Conservation (phyloP, 495 filamentous ascomycete species). For the Talaromyces trachyspermus region DNA sequence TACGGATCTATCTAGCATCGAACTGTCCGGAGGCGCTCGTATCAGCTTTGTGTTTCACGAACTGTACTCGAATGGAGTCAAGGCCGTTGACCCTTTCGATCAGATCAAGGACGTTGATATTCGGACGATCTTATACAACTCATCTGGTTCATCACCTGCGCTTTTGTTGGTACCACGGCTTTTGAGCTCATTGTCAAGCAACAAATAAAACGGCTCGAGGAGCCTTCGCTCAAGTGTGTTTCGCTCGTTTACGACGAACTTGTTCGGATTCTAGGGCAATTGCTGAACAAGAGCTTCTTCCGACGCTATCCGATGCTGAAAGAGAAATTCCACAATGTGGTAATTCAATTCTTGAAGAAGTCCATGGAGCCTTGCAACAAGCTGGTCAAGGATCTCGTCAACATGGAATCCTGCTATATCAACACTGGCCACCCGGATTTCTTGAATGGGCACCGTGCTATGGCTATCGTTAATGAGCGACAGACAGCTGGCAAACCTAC, state of each 20-base stretch:
- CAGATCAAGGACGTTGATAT: slow-evolving; percentile 97
- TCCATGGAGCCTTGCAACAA: slow-evolving; percentile 96
- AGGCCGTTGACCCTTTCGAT: slow-evolving; percentile 97
- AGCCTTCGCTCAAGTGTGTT: slow-evolving; percentile 94
- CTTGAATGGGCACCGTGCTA: slow-evolving; percentile 90
- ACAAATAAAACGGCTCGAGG: slow-evolving; percentile 93
- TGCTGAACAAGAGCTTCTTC: slow-evolving; percentile 84
- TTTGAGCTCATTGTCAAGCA: slow-evolving; percentile 99
- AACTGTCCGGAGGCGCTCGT: slow-evolving; percentile 92
- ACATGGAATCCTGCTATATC: slow-evolving; percentile 95
- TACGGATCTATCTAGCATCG: slow-evolving; percentile 85
- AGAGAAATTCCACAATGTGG: slow-evolving; percentile 95
- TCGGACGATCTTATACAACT: slow-evolving; percentile 94
- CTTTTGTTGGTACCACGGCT: slow-evolving; percentile 97
- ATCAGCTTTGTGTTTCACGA: slow-evolving; percentile 99
- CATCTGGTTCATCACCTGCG: slow-evolving; percentile 92
- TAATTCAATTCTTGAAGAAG: slow-evolving; percentile 95
- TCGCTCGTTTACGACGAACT: slow-evolving; percentile 96
- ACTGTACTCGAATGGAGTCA: slow-evolving; percentile 94
- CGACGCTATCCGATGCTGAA: slow-evolving; percentile 86
- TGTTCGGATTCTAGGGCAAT: slow-evolving; percentile 85
- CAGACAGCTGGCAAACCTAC: slow-evolving; percentile 75
- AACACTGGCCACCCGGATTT: slow-evolving; percentile 99
- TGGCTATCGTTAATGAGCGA: slow-evolving; percentile 94
- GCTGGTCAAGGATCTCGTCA: slow-evolving; percentile 84